Evolutionary conservation across 257 asterid species (phyloP), one percentile per base, ranked within the genome.

Genomic region (Jacaranda mimosifolia): DNA sequence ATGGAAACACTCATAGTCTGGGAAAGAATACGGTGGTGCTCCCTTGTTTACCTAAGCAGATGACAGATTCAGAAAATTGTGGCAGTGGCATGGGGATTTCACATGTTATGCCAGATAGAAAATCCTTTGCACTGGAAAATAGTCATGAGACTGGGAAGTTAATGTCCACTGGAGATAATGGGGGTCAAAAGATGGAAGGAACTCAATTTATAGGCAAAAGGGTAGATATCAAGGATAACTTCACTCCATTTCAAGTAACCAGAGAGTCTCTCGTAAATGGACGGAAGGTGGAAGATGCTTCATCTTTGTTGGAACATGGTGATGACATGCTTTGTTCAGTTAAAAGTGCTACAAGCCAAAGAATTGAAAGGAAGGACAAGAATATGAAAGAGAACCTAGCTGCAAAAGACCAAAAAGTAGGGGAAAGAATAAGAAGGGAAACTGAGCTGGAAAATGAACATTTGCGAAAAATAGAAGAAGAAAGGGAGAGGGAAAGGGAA

Each of bases 401-500:
- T 45, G 80, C 81, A 32, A 80, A 83, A 73, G 86, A 85, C 74
- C 84, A 72, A 60, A 84, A 66, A 66, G 72, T 21, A 56, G 87
- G 83, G 60, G 88, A 79, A 81, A 81, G 87, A 83, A 74, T 81
- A 75, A 85, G 79, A 77, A 77, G 84, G 82, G 88, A 94, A 79
- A 81, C 68, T 77, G 88, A 83, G 74, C 69, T 78, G 69, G 92
- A 86, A 86, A 83, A 84, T 51, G 97, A 89, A 70, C 80, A 60
- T 35, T 67, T 84, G 62, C 88, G 91, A 84, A 90, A 83, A 82
- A 39, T 88, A 46, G 97, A 95, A 82, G 97, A 90, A 84, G 97
- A 95, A 81, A 90, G 90, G 86, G 98, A 91, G 80, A 82, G 99
- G 81, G 96, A 92, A 82, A 95, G 97, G 83, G 98, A 95, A 82